Conservation (phyloP, 148 eudicot genomes). For the Vaccinium vitisidaea region DNA sequence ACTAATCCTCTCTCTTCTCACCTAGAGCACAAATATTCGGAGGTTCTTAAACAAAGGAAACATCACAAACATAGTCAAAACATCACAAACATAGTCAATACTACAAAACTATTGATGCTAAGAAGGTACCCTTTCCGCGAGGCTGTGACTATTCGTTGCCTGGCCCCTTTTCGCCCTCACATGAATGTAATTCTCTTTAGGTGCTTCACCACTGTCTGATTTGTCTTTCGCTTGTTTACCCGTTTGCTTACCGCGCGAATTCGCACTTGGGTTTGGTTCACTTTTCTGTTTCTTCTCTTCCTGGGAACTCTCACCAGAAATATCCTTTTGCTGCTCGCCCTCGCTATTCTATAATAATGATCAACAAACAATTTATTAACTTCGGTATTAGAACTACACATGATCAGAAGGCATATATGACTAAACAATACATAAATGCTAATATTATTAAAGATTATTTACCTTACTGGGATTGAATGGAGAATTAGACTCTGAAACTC, state of each 20-base stretch:
- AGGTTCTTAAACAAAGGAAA: neutral
- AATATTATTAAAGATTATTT: neutral
- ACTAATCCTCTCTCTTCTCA: slow-evolving; percentile 91
- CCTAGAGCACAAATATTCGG: slow-evolving; percentile 36
- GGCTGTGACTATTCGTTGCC: slow-evolving; percentile 97
- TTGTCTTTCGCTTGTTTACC: slow-evolving; percentile 65
- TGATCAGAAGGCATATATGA: neutral
- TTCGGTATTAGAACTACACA: slow-evolving; percentile 11
- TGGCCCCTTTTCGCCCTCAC: slow-evolving; percentile 96
- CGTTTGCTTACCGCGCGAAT: slow-evolving; percentile 44
- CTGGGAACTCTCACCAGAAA: slow-evolving; percentile 43
- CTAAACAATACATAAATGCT: neutral
- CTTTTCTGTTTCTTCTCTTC: slow-evolving; percentile 54
- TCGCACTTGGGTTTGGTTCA: slow-evolving; percentile 32
- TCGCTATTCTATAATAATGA: slow-evolving; percentile 40
- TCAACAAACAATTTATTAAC: slow-evolving; percentile 24
- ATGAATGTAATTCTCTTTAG: slow-evolving; percentile 79
- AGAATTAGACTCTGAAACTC: slow-evolving; percentile 47
- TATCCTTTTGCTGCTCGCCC: slow-evolving; percentile 47
- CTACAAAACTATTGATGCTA: neutral
- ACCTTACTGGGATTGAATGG: slow-evolving; percentile 49
- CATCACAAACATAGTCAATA: neutral
- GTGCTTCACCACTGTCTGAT: slow-evolving; percentile 50
- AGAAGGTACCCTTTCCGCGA: slow-evolving; percentile 84
- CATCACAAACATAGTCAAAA: neutral